A percentile compares a stretch with the other conserved stretches of the same genome.
phyloP scores from a whole-genome alignment of 176 grass and related monocot species.

The Stipa capillata region DNA sequence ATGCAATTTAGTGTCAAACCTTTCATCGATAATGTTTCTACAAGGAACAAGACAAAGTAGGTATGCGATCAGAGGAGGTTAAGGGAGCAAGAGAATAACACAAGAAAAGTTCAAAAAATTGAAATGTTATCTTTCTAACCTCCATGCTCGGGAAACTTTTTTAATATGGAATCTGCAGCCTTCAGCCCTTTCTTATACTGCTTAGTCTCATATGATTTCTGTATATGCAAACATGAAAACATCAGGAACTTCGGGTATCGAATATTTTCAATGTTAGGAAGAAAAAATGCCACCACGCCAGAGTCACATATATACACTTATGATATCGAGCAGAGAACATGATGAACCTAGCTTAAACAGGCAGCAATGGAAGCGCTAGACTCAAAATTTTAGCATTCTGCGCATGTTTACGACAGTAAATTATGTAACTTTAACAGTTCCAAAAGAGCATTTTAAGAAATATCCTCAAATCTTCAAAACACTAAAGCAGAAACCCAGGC shows the following conservation, averaged over 20 bases:
- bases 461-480: not conserved
- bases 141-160: constrained; percentile 98
- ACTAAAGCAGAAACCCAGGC: not conserved
- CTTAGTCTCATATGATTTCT: constrained; percentile 99
- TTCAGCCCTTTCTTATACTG: constrained; percentile 98
- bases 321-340: not conserved
- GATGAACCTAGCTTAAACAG: not conserved
- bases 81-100: not conserved
- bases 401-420: not conserved
- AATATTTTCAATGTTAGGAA: not conserved
- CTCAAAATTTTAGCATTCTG: not conserved
- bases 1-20: constrained; percentile 98
- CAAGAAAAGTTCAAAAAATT: not conserved
- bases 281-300: not conserved
- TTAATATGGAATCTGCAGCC: constrained; percentile 95
- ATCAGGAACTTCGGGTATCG: not conserved
- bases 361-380: not conserved
- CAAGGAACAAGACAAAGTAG: not conserved
- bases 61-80: not conserved
- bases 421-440: not conserved
- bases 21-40: constrained; percentile 99
- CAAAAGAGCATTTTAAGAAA: not conserved
- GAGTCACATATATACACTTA: not conserved
- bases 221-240: constrained; percentile 17
- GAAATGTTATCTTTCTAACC: constrained; percentile 34